phyloP scores from a whole-genome alignment of 805 yeast genomes.

The Candida alai region DNA sequence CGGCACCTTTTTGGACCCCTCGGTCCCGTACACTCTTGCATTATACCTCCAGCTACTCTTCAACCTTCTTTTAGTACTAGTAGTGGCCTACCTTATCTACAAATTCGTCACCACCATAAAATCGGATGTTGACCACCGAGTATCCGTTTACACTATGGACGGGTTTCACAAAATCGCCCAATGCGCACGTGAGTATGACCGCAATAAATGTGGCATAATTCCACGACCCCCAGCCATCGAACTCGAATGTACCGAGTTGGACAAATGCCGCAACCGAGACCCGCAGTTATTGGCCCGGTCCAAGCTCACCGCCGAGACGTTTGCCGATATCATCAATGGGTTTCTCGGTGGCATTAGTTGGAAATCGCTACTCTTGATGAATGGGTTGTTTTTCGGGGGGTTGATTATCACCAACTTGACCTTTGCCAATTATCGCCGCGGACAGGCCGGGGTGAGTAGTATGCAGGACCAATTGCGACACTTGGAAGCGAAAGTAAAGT shows the following conservation, averaged over 20 bases:
- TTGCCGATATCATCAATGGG: constrained; percentile 78
- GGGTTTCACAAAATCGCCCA: constrained; percentile 58
- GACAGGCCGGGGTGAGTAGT: not conserved
- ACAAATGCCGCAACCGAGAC: constrained; percentile 76
- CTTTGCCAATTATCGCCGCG: constrained; percentile 35
- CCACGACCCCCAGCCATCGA: constrained; percentile 80
- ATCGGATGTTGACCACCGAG: constrained; percentile 67
- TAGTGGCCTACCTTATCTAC: constrained; percentile 49
- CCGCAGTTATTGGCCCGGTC: constrained; percentile 67
- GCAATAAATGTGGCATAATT: constrained; percentile 64
- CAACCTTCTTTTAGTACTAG: constrained; percentile 49
- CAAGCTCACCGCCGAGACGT: constrained; percentile 71
- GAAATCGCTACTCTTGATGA: constrained; percentile 55
- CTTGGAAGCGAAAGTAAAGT: constrained; percentile 13
- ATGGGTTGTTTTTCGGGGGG: constrained; percentile 47
- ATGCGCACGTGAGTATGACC: constrained; percentile 66
- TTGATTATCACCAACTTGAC: constrained; percentile 49
- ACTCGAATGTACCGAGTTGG: constrained; percentile 67
- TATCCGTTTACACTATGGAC: constrained; percentile 59
- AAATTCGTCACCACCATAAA: constrained; percentile 53
- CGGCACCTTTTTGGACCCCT: constrained; percentile 33
- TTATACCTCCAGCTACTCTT: constrained; percentile 61
- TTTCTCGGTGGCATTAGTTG: constrained; percentile 68
- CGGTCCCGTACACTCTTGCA: constrained; percentile 53
- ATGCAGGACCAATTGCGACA: constrained; percentile 9